Evolutionary conservation across 106 monocot genomes (phyloP).

Genomic region (Cymbidium sinense): DNA sequence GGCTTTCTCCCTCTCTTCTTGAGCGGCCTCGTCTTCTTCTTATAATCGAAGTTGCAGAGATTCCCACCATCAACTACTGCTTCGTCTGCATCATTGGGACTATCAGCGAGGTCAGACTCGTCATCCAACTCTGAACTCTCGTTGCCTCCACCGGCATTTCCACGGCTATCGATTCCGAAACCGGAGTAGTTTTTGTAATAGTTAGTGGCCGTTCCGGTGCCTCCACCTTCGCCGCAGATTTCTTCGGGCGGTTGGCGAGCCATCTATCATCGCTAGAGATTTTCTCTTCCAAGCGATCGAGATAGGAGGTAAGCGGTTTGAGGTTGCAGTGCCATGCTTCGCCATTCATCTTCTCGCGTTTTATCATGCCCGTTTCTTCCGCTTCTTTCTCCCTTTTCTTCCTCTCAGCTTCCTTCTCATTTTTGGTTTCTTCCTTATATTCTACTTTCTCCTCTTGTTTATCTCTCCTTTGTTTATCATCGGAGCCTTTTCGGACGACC

Average conservation of each 20-base stretch:
- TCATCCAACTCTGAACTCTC: too few species aligned
- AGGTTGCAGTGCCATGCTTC: conserved; percentile 62
- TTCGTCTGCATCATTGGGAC: not conserved
- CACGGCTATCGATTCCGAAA: not conserved
- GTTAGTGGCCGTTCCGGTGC: not conserved
- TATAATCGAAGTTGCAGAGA: not conserved
- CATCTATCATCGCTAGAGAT: too few species aligned
- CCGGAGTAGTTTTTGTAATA: not conserved
- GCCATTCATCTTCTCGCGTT: conserved; percentile 53
- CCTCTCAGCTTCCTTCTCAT: too few species aligned
- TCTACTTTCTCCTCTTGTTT: too few species aligned
- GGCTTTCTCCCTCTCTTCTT: too few species aligned
- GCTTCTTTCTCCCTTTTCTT: too few species aligned
- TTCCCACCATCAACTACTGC: not conserved
- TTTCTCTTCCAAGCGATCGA: not conserved
- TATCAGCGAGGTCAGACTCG: not conserved
- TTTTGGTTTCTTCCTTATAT: too few species aligned
- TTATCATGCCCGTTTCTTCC: not conserved
- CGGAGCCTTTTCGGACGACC: not conserved
- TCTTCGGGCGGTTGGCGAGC: too few species aligned
- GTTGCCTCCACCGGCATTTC: not conserved
- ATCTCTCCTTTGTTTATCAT: too few species aligned
- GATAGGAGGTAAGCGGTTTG: conserved; percentile 33
- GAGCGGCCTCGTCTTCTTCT: not conserved
- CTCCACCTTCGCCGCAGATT: too few species aligned